phyloP scores from a whole-genome alignment of 345 rosid genomes.

The Gossypium australe region DNA sequence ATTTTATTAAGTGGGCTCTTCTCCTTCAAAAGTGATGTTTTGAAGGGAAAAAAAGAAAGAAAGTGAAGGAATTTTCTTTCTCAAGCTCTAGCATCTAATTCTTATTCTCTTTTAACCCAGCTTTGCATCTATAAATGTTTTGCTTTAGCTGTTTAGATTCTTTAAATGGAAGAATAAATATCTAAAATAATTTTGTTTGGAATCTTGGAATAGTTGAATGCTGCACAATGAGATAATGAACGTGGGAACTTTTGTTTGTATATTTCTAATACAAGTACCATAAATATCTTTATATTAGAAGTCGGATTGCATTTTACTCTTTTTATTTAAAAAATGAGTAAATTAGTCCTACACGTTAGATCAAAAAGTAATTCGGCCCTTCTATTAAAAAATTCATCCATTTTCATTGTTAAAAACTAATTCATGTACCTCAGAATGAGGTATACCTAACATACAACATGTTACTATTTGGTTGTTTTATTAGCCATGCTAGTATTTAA shows the following conservation, averaged over 20 bases:
- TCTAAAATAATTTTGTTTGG: neutral
- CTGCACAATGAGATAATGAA: neutral
- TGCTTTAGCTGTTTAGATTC: neutral
- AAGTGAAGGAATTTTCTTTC: neutral
- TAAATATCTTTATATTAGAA: too few relatives aligned
- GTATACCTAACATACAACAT: too few relatives aligned
- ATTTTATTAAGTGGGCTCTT: neutral
- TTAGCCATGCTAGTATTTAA: too few relatives aligned
- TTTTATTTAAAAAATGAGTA: too few relatives aligned
- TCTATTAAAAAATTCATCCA: too few relatives aligned
- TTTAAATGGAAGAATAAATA: neutral
- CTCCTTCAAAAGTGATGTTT: neutral
- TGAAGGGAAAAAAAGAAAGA: neutral
- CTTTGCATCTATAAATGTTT: constrained; percentile 1
- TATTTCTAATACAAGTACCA: too few relatives aligned
- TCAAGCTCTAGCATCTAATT: constrained; percentile 2
- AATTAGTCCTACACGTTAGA: too few relatives aligned
- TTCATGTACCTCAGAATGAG: too few relatives aligned
- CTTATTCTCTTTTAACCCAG: neutral
- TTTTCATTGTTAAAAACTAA: too few relatives aligned
- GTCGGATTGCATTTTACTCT: too few relatives aligned
- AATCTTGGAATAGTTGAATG: neutral
- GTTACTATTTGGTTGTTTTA: too few relatives aligned
- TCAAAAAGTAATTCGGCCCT: fast-evolving
- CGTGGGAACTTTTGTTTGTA: neutral